Evolutionary conservation across 2,329 filamentous ascomycete species (phyloP), one percentile per base, ranked within the genome.

Genomic region (Sporothrix luriei): DNA sequence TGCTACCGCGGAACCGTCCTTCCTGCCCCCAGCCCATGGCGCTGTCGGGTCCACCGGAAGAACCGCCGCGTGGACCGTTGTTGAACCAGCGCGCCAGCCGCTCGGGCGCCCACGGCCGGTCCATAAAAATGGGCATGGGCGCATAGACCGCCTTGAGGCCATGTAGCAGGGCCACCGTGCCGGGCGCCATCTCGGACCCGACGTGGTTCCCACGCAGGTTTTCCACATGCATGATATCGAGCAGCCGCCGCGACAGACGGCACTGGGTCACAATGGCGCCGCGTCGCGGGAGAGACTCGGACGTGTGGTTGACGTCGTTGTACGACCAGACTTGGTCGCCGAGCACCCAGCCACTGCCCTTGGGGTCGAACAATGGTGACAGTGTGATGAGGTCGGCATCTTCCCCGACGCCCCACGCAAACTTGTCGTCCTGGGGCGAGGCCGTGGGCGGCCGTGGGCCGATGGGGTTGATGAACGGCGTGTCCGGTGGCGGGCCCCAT

Each of bases 181-280:
- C 88, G 0, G 91, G 88, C 71, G 89, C 91, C 91, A 94, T 93
- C 77, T 94, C 91, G 0, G 91, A 91, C 70, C 90, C 90, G 75
- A 94, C 88, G 76, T 93, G 90, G 75, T 91, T 90, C 72, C 90
- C 90, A 16, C 86, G 84, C 72, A 90, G 82, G 68, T 91, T 91
- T 77, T 94, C 92, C 46, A 87, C 84, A 76, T 94, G 91, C 91
- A 94, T 94, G 72, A 89, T 84, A 73, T 92, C 85, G 46, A 94
- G 82, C 2, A 94, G 82, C 38, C 85, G 85, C 76, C 88, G 90
- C 19, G 91, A 93, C 9, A 92, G 82, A 67, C 91, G 87, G 1
- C 90, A 89, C 73, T 92, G 90, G 0, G 91, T 93, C 72, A 93
- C 88, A 75, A 94, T 91, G n/a, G 91, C 91, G 13, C 89, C 88